These are phyloP conservation scores for Blastomyces gilchristii DNA, from an alignment of 2,329 filamentous ascomycete species.

Conservation along the genomic window DNA sequence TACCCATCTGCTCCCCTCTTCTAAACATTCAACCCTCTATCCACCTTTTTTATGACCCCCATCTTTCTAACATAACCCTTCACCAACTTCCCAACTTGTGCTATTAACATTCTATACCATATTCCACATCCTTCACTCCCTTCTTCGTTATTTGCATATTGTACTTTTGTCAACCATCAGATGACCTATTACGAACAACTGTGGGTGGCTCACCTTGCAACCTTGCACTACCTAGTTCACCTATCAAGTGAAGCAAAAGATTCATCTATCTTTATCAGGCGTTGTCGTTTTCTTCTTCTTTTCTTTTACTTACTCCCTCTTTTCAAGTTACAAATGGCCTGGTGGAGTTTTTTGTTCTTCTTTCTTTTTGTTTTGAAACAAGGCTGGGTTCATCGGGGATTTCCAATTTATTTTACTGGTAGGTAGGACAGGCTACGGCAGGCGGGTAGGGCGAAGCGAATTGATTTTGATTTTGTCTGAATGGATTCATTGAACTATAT, in stretches of 20 bases:
- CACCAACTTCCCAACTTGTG: background rate
- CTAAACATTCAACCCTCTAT: background rate
- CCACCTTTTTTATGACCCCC: background rate
- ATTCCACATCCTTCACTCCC: background rate
- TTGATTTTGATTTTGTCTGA: slow-evolving; percentile 13
- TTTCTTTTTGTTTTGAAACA: slow-evolving; percentile 16
- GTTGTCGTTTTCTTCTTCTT: slow-evolving; percentile 10
- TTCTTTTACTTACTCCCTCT: slow-evolving; percentile 7
- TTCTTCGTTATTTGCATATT: background rate
- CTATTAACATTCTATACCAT: background rate
- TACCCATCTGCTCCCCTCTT: background rate
- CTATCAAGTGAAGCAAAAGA: background rate
- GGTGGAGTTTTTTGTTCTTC: slow-evolving; percentile 16
- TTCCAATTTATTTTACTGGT: background rate
- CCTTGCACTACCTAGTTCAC: background rate
- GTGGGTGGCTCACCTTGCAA: background rate
- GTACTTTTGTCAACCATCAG: background rate
- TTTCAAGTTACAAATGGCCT: slow-evolving; percentile 6
- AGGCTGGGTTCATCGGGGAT: slow-evolving; percentile 10
- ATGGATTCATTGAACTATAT: slow-evolving; percentile 1
- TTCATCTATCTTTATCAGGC: background rate
- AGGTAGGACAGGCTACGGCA: background rate
- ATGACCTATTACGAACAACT: background rate
- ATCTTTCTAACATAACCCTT: background rate
- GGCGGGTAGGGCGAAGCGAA: slow-evolving; percentile 19